Base-by-base conservation (phyloP, 2,329 filamentous ascomycete species). In the Bipolaris gigantea region DNA sequence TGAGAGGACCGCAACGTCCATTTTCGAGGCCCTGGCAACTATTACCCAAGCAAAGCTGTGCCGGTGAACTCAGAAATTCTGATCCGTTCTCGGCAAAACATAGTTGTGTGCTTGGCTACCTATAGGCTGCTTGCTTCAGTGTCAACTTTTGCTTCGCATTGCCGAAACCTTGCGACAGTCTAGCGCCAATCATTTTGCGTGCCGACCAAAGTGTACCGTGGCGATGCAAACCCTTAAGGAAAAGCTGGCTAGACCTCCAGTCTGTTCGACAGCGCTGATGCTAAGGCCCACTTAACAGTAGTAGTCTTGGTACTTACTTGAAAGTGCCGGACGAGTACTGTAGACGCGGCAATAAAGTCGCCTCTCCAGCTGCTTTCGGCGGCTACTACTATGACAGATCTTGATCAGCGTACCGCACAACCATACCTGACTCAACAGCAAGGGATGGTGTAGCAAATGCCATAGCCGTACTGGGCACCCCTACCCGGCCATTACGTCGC, bases 111-210 rank as follows among this genome's bases (percentile, higher is more conserved):
- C 43, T 41, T 48, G 21, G 40, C 34, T 46, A 34, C 10, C 27
- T 11, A 30, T 30, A 10, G 19, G 15, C n/a, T 47, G 42, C 16
- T 43, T 39, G 36, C 43, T 43, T 48, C 46, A 34, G 13, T 40
- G 34, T 54, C 36, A 30, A 23, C 30, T 27, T 48, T 34, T 54
- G 33, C 43, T 47, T 34, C 48, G 50, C 34, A 19, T 16, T 45
- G 40, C 51, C 43, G 43, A 42, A 54, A 54, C 43, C 47, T 41
- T 54, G 41, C 49, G 41, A 23, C 50, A 27, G 34, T 19, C 21
- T 25, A 34, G 48, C 27, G 35, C 41, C 51, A 54, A 40, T 54
- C 15, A 34, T 45, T 33, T 35, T 42, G 35, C 34, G 34, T 43
- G 21, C 41, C 47, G 23, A 32, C 25, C 27, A 54, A 50, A 44